Evolutionary conservation across 2,329 filamentous ascomycete species (phyloP), one percentile per base, ranked within the genome.

Genomic region (Verticillium klebahnii): DNA sequence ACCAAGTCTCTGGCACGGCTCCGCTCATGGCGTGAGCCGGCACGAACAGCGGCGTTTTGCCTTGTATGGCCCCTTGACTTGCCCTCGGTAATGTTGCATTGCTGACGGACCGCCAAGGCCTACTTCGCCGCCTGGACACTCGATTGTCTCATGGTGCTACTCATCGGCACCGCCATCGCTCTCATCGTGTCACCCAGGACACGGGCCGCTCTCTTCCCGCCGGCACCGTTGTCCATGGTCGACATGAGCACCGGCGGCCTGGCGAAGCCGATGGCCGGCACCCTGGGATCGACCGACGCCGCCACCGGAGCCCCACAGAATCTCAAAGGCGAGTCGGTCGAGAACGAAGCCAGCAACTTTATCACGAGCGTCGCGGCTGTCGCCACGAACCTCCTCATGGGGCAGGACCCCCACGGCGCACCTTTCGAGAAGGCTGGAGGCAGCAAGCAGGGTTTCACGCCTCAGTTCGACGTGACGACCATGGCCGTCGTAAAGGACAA

Each of bases 281-380:
- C 85, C 0, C 71, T 88, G 2, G 86, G 85, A 14, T 87, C 84
- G 54, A 78, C 81, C 50, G 85, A 87, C 63, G 86, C 84, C 65
- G 79, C 82, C 1, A 88, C 86, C 2, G 86, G 86, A 23, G 86
- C 86, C 4, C 83, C 86, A 0, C 85, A 89, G 67, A 85, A 85
- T 60, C 79, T 85, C 72, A 86, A 87, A 69, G 86, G 86, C 58
- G 60, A 61, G 36, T 36, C 57, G 15, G 56, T 59, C 12, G 60
- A 61, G 29, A 61, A 61, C n/a, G 60, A 61, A 25, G 60, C 60
- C 17, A 61, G 60, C 65, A 87, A 88, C 66, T 80, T 88, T 62
- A 82, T 88, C 57, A 81, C 84, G 54, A 80, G 83, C 32, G 82
- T 88, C 63, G 84, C 85, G 15, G 80, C 79, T 8, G 58, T 61